A percentile compares a stretch with the other conserved stretches of the same genome.
Evolutionary conservation across 2,329 filamentous ascomycete genomes (phyloP).

Genomic region (Alternaria panax): DNA sequence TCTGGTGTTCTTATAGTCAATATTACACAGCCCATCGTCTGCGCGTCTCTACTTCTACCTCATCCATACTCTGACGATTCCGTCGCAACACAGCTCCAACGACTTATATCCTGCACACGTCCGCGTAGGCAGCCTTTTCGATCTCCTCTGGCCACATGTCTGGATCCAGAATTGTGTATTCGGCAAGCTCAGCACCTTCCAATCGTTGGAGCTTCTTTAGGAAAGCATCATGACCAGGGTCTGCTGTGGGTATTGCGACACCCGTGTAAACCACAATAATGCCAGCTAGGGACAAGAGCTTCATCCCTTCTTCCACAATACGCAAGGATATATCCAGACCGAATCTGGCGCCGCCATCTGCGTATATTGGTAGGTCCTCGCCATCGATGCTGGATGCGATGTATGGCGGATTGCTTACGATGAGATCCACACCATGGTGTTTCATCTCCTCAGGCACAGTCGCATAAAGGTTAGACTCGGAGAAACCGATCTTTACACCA

Average conservation of each 20-base stretch:
- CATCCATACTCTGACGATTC: background rate
- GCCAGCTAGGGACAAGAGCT: conserved; percentile 22
- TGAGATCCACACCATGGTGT: conserved; percentile 24
- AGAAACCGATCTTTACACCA: conserved; percentile 18
- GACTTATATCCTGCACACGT: conserved; percentile 35
- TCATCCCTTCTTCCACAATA: conserved; percentile 31
- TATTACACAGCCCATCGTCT: conserved; percentile 4
- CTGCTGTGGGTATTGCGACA: conserved; percentile 26
- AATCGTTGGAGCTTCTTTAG: conserved; percentile 25
- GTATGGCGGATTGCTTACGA: conserved; percentile 37
- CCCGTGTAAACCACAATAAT: conserved; percentile 34
- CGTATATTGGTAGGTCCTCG: conserved; percentile 33
- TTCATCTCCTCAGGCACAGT: conserved; percentile 17
- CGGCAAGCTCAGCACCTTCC: conserved; percentile 17
- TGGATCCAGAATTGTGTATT: conserved; percentile 33
- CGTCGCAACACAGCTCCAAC: conserved; percentile 29
- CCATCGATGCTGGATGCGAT: conserved; percentile 32
- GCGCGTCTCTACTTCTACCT: background rate
- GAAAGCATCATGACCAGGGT: conserved; percentile 29
- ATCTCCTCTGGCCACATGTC: conserved; percentile 40
- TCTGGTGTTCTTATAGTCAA: background rate
- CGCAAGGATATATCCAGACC: conserved; percentile 30
- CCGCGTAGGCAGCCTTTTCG: conserved; percentile 29
- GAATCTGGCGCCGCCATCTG: conserved; percentile 33
- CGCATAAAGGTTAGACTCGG: conserved; percentile 31